Evolutionary conservation across 2,329 filamentous ascomycete species (phyloP).

Genomic region (Aspergillus brasiliensis): DNA sequence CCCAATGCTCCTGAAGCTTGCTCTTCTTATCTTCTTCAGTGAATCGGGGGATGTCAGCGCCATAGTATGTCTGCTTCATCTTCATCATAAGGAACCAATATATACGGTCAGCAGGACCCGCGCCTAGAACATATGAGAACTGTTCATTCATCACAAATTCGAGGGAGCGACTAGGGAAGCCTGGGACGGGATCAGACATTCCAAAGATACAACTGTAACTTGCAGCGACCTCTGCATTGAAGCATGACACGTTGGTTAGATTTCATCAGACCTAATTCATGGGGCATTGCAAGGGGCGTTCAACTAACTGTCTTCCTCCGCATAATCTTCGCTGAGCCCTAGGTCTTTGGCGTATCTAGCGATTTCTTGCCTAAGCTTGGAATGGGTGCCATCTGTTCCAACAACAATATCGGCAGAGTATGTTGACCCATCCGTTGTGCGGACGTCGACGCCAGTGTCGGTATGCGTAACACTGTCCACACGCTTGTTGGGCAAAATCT

Average conservation of each 20-base stretch:
- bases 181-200: not conserved
- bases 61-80: slow-evolving; percentile 19
- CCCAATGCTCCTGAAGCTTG: slow-evolving; percentile 16
- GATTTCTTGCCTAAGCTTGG: slow-evolving; percentile 40
- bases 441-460: slow-evolving; percentile 9
- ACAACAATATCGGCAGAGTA: slow-evolving; percentile 38
- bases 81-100: slow-evolving; percentile 29
- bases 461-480: slow-evolving; percentile 11
- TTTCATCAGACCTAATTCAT: not conserved
- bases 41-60: slow-evolving; percentile 24
- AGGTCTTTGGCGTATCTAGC: slow-evolving; percentile 19
- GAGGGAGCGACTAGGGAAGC: slow-evolving; percentile 16
- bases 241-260: not conserved
- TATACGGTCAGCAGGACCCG: slow-evolving; percentile 21
- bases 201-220: slow-evolving; percentile 4
- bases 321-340: slow-evolving; percentile 16
- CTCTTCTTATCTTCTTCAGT: slow-evolving; percentile 23
- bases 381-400: slow-evolving; percentile 48
- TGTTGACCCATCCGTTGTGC: slow-evolving; percentile 13
- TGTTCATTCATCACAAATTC: slow-evolving; percentile 21
- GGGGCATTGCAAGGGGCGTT: not conserved
- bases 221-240: not conserved
- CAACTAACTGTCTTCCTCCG: slow-evolving; percentile 15
- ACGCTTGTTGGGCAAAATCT: slow-evolving; percentile 20
- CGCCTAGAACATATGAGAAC: slow-evolving; percentile 22